These are phyloP conservation scores for Aspergillus transmontanensis DNA, from an alignment of 2,329 filamentous ascomycete species.

Conservation along the genomic window DNA sequence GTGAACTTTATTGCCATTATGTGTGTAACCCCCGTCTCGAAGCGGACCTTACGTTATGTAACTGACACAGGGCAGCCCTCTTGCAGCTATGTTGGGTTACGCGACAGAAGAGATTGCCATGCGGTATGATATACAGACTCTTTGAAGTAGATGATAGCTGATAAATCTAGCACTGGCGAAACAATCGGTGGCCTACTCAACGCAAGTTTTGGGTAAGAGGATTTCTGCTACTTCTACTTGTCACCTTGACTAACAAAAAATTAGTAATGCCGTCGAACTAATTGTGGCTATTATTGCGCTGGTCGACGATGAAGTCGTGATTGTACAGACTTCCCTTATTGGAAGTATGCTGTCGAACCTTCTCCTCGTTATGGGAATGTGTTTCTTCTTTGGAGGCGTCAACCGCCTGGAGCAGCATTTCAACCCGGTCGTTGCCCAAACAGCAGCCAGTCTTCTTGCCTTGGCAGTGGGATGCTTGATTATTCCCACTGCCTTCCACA, in stretches of 20 bases:
- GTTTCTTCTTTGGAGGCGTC: slow-evolving; percentile 84
- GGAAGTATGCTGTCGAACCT: slow-evolving; percentile 91
- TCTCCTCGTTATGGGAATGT: slow-evolving; percentile 86
- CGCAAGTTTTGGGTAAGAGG: slow-evolving; percentile 71
- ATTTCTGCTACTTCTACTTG: background rate
- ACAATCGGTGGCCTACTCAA: slow-evolving; percentile 87
- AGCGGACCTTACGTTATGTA: background rate
- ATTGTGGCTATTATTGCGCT: slow-evolving; percentile 88
- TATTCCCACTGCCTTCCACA: slow-evolving; percentile 83
- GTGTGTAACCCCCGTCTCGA: slow-evolving; percentile 22
- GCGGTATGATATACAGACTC: slow-evolving; percentile 43
- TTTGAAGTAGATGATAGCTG: background rate
- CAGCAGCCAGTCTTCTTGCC: slow-evolving; percentile 77
- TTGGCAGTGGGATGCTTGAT: slow-evolving; percentile 80
- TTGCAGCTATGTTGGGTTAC: slow-evolving; percentile 83
- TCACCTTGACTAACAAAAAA: slow-evolving; percentile 9
- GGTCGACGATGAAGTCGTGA: slow-evolving; percentile 70
- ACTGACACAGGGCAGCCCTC: slow-evolving; percentile 50
- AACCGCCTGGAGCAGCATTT: slow-evolving; percentile 82
- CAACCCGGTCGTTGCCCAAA: slow-evolving; percentile 90
- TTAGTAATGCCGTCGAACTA: slow-evolving; percentile 79
- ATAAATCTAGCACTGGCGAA: slow-evolving; percentile 65
- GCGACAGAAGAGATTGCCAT: slow-evolving; percentile 85
- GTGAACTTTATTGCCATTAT: slow-evolving; percentile 95
- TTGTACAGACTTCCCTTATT: slow-evolving; percentile 90